phyloP scores from a whole-genome alignment of 2,329 filamentous ascomycete species.

The Plenodomus lindquistii region DNA sequence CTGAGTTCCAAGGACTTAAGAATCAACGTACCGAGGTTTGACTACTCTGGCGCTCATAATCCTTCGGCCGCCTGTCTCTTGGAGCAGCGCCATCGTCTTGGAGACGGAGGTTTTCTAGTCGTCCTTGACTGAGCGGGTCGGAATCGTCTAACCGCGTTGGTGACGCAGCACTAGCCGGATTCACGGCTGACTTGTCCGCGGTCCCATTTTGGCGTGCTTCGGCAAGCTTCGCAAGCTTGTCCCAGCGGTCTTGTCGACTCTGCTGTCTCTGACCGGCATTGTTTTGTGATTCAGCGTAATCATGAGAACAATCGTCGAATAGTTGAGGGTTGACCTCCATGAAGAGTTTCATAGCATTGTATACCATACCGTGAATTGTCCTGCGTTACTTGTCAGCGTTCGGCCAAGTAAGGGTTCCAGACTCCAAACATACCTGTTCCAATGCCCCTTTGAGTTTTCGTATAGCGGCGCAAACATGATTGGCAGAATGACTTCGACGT shows the following conservation, averaged over 20 bases:
- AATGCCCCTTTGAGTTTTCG: conserved; percentile 98
- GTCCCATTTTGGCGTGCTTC: conserved; percentile 64
- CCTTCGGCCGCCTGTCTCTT: conserved; percentile 45
- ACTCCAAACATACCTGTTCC: conserved; percentile 76
- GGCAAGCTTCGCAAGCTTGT: conserved; percentile 78
- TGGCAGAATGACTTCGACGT: conserved; percentile 95
- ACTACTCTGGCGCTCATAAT: conserved; percentile 46
- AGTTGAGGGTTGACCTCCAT: conserved; percentile 99
- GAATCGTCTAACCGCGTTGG: conserved; percentile 68
- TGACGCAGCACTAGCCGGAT: conserved; percentile 42
- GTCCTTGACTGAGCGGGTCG: conserved; percentile 77
- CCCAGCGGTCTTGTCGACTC: conserved; percentile 85
- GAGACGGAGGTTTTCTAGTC: conserved; percentile 86
- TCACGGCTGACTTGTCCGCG: conserved; percentile 29
- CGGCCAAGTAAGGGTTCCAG: background rate
- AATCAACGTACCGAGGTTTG: conserved; percentile 51
- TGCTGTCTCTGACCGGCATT: conserved; percentile 83
- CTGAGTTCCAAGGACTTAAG: conserved; percentile 46
- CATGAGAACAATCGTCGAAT: conserved; percentile 97
- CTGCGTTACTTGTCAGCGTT: conserved; percentile 53
- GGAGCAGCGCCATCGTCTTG: conserved; percentile 67
- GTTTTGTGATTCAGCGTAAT: conserved; percentile 96
- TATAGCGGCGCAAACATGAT: conserved; percentile 99
- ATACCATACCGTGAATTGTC: conserved; percentile 99
- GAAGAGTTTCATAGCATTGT: conserved; percentile 99